Evolutionary conservation across 2,329 filamentous ascomycete species (phyloP).

Genomic region (Diaporthe eres): DNA sequence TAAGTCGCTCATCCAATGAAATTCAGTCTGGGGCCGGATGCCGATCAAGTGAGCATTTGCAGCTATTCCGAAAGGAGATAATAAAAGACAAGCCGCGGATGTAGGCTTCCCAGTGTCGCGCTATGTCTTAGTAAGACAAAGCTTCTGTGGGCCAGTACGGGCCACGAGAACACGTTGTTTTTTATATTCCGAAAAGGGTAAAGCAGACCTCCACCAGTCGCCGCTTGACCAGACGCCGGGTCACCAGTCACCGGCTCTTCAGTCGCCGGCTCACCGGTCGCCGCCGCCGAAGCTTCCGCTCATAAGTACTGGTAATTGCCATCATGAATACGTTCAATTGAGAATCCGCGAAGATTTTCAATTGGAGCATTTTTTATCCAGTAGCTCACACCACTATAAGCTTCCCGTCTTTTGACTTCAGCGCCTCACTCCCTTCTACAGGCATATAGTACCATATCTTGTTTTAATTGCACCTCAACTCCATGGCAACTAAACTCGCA

Average conservation of each 20-base stretch:
- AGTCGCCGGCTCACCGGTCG: background rate
- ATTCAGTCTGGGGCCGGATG: background rate
- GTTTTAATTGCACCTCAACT: background rate
- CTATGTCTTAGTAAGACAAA: background rate
- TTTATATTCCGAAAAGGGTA: background rate
- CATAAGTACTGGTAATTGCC: background rate
- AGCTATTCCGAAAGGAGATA: background rate
- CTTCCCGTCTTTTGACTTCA: background rate
- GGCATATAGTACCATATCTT: background rate
- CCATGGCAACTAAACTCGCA: background rate
- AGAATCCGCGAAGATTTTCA: background rate
- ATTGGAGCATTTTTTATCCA: background rate
- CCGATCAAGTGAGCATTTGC: too few species aligned
- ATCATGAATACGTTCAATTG: background rate
- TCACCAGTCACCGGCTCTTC: background rate
- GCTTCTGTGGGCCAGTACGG: background rate
- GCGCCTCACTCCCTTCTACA: background rate
- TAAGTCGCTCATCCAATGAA: background rate
- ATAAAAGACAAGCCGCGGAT: slow-evolving; percentile 11
- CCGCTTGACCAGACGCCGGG: background rate
- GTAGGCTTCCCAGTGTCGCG: too few species aligned
- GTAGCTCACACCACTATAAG: background rate
- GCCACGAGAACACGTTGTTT: background rate
- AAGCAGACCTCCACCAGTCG: background rate
- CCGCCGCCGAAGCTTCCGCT: background rate